Evolutionary conservation across 2,329 filamentous ascomycete species (phyloP).

Genomic region (Juglanconis sp.): DNA sequence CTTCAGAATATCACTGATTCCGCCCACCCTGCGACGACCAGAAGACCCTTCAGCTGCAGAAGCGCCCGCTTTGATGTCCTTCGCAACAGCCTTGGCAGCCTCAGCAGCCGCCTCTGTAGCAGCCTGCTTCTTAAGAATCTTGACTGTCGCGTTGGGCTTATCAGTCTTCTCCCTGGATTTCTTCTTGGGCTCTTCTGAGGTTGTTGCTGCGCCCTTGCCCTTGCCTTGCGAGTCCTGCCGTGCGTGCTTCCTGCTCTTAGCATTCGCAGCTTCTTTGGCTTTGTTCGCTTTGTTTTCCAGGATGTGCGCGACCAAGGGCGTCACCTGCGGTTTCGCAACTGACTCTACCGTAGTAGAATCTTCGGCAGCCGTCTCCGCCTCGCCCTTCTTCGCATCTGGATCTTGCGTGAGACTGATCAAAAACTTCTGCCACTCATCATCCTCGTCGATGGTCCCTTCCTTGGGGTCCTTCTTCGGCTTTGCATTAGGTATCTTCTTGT

Average conservation of each 20-base stretch:
- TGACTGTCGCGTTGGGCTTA: conserved; percentile 57
- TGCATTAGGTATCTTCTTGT: conserved; percentile 74
- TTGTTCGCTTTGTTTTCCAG: conserved; percentile 81
- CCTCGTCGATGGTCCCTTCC: conserved; percentile 93
- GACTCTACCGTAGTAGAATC: conserved; percentile 48
- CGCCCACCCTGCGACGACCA: conserved; percentile 53
- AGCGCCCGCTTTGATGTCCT: conserved; percentile 30
- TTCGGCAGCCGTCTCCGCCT: conserved; percentile 43
- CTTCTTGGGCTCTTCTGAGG: conserved; percentile 46
- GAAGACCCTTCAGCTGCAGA: conserved; percentile 42
- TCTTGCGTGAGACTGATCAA: conserved; percentile 77
- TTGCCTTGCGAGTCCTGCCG: conserved; percentile 54
- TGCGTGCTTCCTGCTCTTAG: conserved; percentile 55
- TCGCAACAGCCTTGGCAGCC: conserved; percentile 40
- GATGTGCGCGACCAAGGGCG: conserved; percentile 65
- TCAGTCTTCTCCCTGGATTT: conserved; percentile 54
- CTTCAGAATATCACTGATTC: conserved; percentile 59
- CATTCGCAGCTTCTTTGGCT: conserved; percentile 52
- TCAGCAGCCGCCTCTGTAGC: conserved; percentile 47
- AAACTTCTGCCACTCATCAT: conserved; percentile 92
- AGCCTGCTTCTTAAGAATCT: conserved; percentile 60
- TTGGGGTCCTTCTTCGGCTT: conserved; percentile 77
- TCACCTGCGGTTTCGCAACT: conserved; percentile 68
- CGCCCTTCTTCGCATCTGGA: conserved; percentile 44
- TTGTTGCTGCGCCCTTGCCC: conserved; percentile 34